Base-by-base conservation (phyloP, 345 rosid genomes). In the Zanthoxylum bungeanum region DNA sequence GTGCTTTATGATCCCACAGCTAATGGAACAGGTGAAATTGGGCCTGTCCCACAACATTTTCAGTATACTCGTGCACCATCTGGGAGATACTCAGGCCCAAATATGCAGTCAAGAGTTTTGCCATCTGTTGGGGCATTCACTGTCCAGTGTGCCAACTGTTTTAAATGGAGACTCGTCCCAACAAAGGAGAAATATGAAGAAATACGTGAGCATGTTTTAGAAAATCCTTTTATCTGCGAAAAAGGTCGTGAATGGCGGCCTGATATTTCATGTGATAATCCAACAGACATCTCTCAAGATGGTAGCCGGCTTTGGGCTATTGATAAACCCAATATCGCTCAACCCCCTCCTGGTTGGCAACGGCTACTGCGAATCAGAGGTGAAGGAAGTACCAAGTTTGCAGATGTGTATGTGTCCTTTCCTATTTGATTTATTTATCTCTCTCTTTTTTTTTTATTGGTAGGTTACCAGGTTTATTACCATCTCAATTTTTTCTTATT, bases 261-360 rank as follows among this genome's bases (percentile, higher is more conserved):
- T 34, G 79, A 84, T 58, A 74, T 90, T 37, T 85, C 93, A 37
- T 94, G 98, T 77, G 85, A 87, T 76, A 90, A 82, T 74, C 91
- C 96, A 55, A 78, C 86, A 0, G 98, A 94, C 83, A 89, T 94
- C 65, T 79, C 88, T 77, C 98, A 92, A 83, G 97, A 94, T 78
- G 95, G 91, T 50, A 86, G 93, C 52, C 81, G 91, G 78, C 84
- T 94, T 33, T 94, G 97, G 98, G 98, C 98, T 42, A 90, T 94
- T 74, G 98, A 92, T 77, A 90, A 89, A 53, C 98, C 97, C 14
- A 90, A 86, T 57, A 94, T 94, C 28, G 90, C 95, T 46, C 95
- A 85, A 71, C 97, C 98, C 8, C 98, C 98, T 51, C 75, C 77
- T 57, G 97, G 98, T 0, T 94, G 98, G 98, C 89, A 90, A 75